Percentiles rank a stretch among this genome's conserved stretches.
phyloP scores from a whole-genome alignment of 1,284 basidiomycete genomes.

The Ganoderma sp. region DNA sequence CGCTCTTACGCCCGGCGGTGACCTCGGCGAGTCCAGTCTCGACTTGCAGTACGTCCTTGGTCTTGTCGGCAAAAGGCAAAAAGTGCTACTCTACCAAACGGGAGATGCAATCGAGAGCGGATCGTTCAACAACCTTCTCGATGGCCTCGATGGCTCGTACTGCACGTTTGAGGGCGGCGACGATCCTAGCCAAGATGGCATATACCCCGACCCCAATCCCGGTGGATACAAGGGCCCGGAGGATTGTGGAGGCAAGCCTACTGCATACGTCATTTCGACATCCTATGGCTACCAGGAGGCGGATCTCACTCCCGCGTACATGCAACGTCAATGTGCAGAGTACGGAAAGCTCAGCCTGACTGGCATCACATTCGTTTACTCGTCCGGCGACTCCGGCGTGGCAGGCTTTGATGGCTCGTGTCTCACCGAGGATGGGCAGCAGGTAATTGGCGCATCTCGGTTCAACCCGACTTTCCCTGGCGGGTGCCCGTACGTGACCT shows the following conservation, averaged over 20 bases:
- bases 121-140: slow-evolving; percentile 52
- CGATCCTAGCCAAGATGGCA: slow-evolving; percentile 47
- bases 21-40: slow-evolving; percentile 54
- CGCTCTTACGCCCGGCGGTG: slow-evolving; percentile 36
- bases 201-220: slow-evolving; percentile 47
- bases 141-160: slow-evolving; percentile 53
- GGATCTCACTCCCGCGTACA: slow-evolving; percentile 51
- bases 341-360: slow-evolving; percentile 63
- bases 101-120: slow-evolving; percentile 50
- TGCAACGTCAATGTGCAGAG: slow-evolving; percentile 59
- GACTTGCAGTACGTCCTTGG: slow-evolving; percentile 51
- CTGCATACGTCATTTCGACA: slow-evolving; percentile 59
- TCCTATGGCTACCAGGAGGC: slow-evolving; percentile 59
- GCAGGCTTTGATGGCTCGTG: slow-evolving; percentile 53
- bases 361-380: slow-evolving; percentile 68
- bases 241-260: slow-evolving; percentile 56
- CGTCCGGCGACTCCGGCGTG: slow-evolving; percentile 68
- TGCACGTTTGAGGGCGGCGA: slow-evolving; percentile 52
- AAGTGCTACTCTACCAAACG: slow-evolving; percentile 53
- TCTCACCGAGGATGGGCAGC: slow-evolving; percentile 49
- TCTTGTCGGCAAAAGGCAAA: slow-evolving; percentile 45
- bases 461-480: slow-evolving; percentile 63
- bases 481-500: slow-evolving; percentile 62
- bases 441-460: slow-evolving; percentile 39
- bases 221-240: slow-evolving; percentile 49